A percentile compares a stretch with the other conserved stretches of the same genome.
phyloP scores from a whole-genome alignment of 805 yeast genomes.

The Wickerhamiella azyma region DNA sequence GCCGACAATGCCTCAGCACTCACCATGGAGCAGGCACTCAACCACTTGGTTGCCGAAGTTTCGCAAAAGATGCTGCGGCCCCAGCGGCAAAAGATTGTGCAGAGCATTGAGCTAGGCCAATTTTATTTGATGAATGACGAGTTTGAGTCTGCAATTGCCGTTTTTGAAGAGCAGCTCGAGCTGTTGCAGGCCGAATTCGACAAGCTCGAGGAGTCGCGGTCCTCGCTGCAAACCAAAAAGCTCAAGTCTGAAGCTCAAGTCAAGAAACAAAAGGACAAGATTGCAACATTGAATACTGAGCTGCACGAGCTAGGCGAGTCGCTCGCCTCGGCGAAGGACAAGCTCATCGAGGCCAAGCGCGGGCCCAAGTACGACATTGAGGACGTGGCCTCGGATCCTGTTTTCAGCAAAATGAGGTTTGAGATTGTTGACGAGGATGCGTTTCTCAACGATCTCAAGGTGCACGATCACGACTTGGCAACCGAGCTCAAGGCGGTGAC shows the following conservation, averaged over 20 bases:
- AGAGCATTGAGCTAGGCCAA: conserved; percentile 51
- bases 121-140: conserved; percentile 43
- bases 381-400: conserved; percentile 1
- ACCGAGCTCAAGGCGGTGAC: neutral
- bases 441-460: neutral
- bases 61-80: conserved; percentile 26
- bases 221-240: neutral
- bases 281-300: neutral
- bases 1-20: conserved; percentile 21
- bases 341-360: neutral
- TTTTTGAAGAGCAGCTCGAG: conserved; percentile 27
- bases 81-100: conserved; percentile 16
- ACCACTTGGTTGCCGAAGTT: conserved; percentile 47
- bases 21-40: conserved; percentile 56
- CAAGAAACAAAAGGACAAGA: neutral
- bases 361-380: neutral
- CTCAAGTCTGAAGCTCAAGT: neutral
- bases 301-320: neutral
- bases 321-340: neutral
- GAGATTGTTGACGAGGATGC: conserved; percentile 2
- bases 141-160: conserved; percentile 37
- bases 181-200: neutral
- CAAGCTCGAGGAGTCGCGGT: neutral
- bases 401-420: neutral
- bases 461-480: neutral